These are phyloP conservation scores for Sicyos edulis DNA, from an alignment of 306 rosid species.

Conservation along the genomic window DNA sequence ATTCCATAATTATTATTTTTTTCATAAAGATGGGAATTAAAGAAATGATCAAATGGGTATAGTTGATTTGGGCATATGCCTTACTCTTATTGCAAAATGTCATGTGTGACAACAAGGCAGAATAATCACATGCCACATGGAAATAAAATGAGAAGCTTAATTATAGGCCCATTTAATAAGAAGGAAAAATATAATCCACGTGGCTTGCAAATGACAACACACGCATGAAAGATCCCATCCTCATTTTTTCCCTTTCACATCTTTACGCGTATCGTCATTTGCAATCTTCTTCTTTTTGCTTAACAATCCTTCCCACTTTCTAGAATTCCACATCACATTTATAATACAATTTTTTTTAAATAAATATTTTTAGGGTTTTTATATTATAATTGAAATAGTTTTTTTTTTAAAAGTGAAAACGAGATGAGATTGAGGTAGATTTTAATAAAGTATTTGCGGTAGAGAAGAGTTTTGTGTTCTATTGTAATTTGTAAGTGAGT, in stretches of 20 bases:
- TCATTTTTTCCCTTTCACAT: not conserved
- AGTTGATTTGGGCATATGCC: not conserved
- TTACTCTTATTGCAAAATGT: not conserved
- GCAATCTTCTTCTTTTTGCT: not conserved
- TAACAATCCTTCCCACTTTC: not conserved
- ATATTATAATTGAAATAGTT: too few relatives aligned
- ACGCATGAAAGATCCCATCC: not conserved
- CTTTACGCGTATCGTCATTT: constrained; percentile 12
- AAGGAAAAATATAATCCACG: not conserved
- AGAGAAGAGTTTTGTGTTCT: too few relatives aligned
- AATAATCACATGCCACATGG: constrained; percentile 1
- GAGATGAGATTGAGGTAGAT: too few relatives aligned
- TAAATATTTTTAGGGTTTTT: too few relatives aligned
- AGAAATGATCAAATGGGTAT: too few relatives aligned
- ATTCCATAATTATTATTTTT: too few relatives aligned
- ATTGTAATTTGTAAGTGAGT: too few relatives aligned
- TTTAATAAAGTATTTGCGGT: too few relatives aligned
- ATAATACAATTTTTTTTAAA: not conserved
- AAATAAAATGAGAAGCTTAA: not conserved
- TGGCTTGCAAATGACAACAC: not conserved
- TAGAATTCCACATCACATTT: not conserved
- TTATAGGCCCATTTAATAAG: too few relatives aligned
- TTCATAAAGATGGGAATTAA: too few relatives aligned
- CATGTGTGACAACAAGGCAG: not conserved
- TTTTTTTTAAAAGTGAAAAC: too few relatives aligned